Evolutionary conservation across 345 rosid species (phyloP).

Genomic region (Crucihimalaya himalaica): DNA sequence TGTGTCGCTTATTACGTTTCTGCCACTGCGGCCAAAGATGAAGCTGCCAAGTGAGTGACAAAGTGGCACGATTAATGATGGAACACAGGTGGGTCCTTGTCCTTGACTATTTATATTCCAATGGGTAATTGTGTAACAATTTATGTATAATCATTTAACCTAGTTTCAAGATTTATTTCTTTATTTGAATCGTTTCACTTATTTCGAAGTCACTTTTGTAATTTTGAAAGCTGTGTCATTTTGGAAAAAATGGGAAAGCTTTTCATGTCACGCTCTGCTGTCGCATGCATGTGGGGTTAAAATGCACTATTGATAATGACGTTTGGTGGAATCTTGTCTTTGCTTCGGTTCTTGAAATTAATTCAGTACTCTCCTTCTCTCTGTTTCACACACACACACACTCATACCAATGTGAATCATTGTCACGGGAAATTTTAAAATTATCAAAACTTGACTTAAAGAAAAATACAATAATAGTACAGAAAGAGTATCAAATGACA

Average conservation of each 20-base stretch:
- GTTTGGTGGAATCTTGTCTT: slow-evolving; percentile 36
- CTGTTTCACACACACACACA: slow-evolving; percentile 22
- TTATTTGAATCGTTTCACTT: slow-evolving; percentile 1
- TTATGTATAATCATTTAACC: slow-evolving; percentile 16
- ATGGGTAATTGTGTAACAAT: slow-evolving; percentile 22
- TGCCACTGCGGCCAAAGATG: slow-evolving; percentile 63
- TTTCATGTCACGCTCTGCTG: slow-evolving; percentile 39
- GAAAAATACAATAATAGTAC: neutral
- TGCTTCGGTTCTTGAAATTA: slow-evolving; percentile 28
- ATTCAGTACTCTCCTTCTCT: slow-evolving; percentile 11
- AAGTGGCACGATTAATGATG: slow-evolving; percentile 6
- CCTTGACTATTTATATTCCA: slow-evolving; percentile 28
- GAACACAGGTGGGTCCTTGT: slow-evolving; percentile 31
- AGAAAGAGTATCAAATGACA: neutral
- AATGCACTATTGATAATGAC: slow-evolving; percentile 23
- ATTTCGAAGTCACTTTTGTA: slow-evolving; percentile 31
- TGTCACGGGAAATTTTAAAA: slow-evolving; percentile 3
- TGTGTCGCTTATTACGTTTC: slow-evolving; percentile 80
- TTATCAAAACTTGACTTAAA: neutral
- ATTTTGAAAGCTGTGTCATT: slow-evolving; percentile 35
- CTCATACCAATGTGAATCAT: slow-evolving; percentile 10
- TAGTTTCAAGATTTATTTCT: neutral
- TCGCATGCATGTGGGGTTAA: slow-evolving; percentile 32
- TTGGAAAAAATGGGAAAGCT: slow-evolving; percentile 7
- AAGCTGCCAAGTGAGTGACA: slow-evolving; percentile 42